Conservation (phyloP, 495 filamentous ascomycete species). For the Penicillium longicatenatum region DNA sequence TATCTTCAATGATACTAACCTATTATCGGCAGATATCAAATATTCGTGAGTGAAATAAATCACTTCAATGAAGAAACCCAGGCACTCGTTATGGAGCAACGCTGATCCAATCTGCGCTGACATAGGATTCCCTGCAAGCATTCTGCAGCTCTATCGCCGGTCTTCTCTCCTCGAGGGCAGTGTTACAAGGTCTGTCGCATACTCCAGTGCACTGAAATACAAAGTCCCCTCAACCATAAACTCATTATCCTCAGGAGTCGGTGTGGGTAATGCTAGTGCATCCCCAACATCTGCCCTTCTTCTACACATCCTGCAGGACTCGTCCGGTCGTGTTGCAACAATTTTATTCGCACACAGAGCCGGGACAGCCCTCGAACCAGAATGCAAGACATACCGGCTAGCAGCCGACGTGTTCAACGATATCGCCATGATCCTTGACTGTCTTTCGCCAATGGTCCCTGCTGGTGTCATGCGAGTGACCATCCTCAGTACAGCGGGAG, state of each 20-base stretch:
- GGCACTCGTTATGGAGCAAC: background rate
- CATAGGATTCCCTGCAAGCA: conserved; percentile 89
- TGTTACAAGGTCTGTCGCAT: conserved; percentile 68
- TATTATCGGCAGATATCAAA: conserved; percentile 62
- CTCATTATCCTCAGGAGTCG: conserved; percentile 59
- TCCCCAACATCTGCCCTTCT: conserved; percentile 87
- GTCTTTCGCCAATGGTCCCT: conserved; percentile 79
- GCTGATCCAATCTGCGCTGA: background rate
- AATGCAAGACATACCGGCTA: conserved; percentile 92
- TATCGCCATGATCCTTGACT: conserved; percentile 83
- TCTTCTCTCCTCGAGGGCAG: conserved; percentile 82
- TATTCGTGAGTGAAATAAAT: conserved; percentile 45
- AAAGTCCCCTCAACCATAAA: background rate
- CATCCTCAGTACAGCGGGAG: conserved; percentile 72
- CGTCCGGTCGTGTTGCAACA: conserved; percentile 80
- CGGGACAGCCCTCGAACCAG: conserved; percentile 86
- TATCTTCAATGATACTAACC: conserved; percentile 11
- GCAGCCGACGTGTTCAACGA: conserved; percentile 94
- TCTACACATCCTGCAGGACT: conserved; percentile 83
- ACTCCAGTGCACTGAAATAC: background rate
- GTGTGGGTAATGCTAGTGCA: conserved; percentile 83
- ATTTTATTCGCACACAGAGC: conserved; percentile 87
- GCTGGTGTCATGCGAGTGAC: conserved; percentile 61
- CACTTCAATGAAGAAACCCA: background rate
- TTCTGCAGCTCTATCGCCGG: conserved; percentile 94